Percentiles rank a stretch among this genome's conserved stretches.
These are phyloP conservation scores for Amylocystis lapponica DNA, from an alignment of 768 basidiomycete genomes.

Conservation along the genomic window DNA sequence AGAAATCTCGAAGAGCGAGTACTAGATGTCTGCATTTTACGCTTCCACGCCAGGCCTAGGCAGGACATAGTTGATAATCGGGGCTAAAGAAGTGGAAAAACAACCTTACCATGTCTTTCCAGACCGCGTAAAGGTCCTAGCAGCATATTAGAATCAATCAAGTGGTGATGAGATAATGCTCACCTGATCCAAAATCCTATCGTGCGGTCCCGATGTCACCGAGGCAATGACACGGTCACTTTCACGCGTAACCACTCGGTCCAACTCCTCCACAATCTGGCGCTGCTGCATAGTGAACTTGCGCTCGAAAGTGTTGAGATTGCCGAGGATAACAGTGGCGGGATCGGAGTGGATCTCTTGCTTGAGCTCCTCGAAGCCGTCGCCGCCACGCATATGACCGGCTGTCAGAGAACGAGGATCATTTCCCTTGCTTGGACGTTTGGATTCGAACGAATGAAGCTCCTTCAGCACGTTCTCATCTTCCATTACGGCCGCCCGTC, in stretches of 20 bases:
- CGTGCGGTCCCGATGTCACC: conserved; percentile 38
- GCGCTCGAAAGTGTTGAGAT: conserved; percentile 41
- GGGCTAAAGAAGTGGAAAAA: no score
- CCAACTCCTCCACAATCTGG: conserved; percentile 29
- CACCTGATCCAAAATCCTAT: conserved; percentile 35
- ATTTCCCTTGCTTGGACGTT: no score
- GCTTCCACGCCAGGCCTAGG: conserved; percentile 49
- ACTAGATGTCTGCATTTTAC: conserved; percentile 49
- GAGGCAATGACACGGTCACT: conserved; percentile 35
- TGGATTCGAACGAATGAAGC: no score
- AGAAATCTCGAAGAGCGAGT: conserved; percentile 34
- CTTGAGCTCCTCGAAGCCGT: no score
- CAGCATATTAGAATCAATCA: neutral
- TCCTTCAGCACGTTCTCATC: no score
- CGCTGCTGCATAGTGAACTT: conserved; percentile 43
- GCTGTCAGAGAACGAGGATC: no score
- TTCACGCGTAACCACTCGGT: conserved; percentile 25
- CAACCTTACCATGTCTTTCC: conserved; percentile 46
- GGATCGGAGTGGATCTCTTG: no score
- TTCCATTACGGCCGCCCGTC: no score
- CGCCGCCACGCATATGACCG: no score
- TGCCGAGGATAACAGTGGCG: no score
- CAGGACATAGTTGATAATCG: no score
- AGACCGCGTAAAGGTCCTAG: conserved; percentile 44
- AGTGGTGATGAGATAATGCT: conserved; percentile 8